Percentiles rank a stretch among this genome's conserved stretches.
Conservation (phyloP, 1,284 basidiomycete species). For the Ustilago tritici region DNA sequence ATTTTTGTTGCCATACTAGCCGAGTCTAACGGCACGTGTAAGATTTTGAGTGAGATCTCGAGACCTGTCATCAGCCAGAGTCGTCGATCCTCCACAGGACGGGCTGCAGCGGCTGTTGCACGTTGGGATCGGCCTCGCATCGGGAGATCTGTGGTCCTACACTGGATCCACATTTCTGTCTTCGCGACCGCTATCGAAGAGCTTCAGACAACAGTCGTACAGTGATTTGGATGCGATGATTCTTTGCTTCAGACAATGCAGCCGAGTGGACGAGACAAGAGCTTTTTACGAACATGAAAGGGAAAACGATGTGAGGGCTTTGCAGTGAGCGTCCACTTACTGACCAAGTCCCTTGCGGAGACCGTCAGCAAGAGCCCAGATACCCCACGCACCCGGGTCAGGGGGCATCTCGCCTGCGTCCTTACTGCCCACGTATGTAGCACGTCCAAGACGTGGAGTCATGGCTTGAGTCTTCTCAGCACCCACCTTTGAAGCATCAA, state of each 20-base stretch:
- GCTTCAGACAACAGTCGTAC: no score
- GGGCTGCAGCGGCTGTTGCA: neutral
- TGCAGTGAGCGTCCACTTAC: slow-evolving; percentile 7
- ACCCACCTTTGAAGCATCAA: slow-evolving; percentile 71
- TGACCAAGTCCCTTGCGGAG: slow-evolving; percentile 59
- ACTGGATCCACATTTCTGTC: neutral
- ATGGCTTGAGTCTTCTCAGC: slow-evolving; percentile 73
- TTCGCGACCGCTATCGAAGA: no score
- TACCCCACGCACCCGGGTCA: slow-evolving; percentile 75
- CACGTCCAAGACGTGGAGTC: slow-evolving; percentile 73
- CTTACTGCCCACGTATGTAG: slow-evolving; percentile 72
- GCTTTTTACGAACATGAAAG: slow-evolving; percentile 2
- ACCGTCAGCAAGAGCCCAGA: slow-evolving; percentile 71
- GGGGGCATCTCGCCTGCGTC: slow-evolving; percentile 69
- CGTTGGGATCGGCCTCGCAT: neutral
- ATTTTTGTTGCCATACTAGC: neutral
- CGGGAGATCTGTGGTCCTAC: neutral
- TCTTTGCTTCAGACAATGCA: slow-evolving; percentile 8
- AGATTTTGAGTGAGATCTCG: neutral
- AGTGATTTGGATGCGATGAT: neutral
- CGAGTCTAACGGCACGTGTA: neutral
- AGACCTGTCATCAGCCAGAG: neutral
- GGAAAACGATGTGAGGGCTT: neutral
- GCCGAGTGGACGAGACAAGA: neutral
- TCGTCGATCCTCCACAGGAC: neutral